Percentiles rank a stretch among this genome's conserved stretches.
Evolutionary conservation across 78 protist species (phyloP).

Genomic region (Dictyostelium intermedium): DNA sequence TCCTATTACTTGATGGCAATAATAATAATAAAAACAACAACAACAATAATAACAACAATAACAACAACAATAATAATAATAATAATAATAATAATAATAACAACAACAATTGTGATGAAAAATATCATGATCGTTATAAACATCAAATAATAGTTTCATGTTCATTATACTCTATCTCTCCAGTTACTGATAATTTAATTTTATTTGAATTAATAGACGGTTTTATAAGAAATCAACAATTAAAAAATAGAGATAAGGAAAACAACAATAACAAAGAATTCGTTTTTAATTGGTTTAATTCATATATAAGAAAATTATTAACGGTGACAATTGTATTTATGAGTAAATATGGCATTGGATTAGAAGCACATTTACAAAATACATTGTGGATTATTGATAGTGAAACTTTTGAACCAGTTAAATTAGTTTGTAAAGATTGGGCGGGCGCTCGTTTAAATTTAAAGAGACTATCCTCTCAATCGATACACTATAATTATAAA

Average conservation of each 20-base stretch:
- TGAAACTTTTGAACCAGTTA: background rate
- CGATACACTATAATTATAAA: background rate
- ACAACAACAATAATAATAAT: too few relatives aligned
- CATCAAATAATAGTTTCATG: background rate
- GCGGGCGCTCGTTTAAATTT: background rate
- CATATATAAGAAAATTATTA: background rate
- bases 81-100: too few relatives aligned
- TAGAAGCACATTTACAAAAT: constrained; percentile 23
- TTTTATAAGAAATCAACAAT: background rate
- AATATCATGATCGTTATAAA: background rate
- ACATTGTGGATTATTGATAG: background rate
- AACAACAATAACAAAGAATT: background rate
- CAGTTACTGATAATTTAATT: background rate
- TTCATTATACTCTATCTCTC: background rate
- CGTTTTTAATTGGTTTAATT: background rate
- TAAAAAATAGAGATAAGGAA: too few relatives aligned
- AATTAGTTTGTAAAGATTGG: background rate
- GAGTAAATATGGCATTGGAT: background rate
- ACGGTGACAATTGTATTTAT: background rate
- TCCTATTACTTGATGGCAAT: too few relatives aligned
- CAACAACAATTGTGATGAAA: too few relatives aligned
- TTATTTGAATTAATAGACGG: background rate
- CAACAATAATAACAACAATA: too few relatives aligned
- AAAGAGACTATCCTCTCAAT: background rate
- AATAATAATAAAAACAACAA: background rate